A percentile compares a stretch with the other conserved stretches of the same genome.
Evolutionary conservation across 108 stramenopile genomes (phyloP).

Genomic region (Cyclotella atomus): DNA sequence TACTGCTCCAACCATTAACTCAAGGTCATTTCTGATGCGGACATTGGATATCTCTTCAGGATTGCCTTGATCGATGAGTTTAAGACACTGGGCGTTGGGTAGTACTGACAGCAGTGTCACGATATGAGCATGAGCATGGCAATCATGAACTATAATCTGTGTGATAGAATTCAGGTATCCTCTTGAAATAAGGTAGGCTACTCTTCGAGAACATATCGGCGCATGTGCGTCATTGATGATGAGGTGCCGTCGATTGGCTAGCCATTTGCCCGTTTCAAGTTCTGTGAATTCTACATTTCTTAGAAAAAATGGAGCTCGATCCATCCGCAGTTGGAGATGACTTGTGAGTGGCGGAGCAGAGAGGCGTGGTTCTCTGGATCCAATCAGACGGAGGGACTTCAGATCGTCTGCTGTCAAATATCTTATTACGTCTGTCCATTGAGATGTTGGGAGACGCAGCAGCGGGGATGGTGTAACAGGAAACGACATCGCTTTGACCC

Average conservation of each 20-base stretch:
- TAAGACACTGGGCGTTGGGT: slow-evolving; percentile 21
- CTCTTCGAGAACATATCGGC: slow-evolving; percentile 12
- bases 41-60: background rate
- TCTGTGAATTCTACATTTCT: slow-evolving; percentile 6
- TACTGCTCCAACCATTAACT: slow-evolving; percentile 13
- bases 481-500: no score
- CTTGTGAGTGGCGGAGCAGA: slow-evolving; percentile 27
- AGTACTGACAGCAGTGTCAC: slow-evolving; percentile 16
- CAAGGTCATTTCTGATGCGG: slow-evolving; percentile 17
- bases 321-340: slow-evolving; percentile 36
- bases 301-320: slow-evolving; percentile 30
- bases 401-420: slow-evolving; percentile 35
- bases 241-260: slow-evolving; percentile 22
- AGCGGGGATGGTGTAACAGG: no score
- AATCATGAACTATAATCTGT: slow-evolving; percentile 36
- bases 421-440: slow-evolving; percentile 28
- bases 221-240: slow-evolving; percentile 30
- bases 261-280: slow-evolving; percentile 23
- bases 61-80: slow-evolving; percentile 25
- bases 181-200: slow-evolving; percentile 25
- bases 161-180: slow-evolving; percentile 34
- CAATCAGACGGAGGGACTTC: slow-evolving; percentile 30
- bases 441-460: no score
- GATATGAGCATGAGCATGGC: slow-evolving; percentile 25
- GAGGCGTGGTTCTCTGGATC: slow-evolving; percentile 21